Evolutionary conservation across 345 rosid species (phyloP).

Genomic region (Angophora floribunda): DNA sequence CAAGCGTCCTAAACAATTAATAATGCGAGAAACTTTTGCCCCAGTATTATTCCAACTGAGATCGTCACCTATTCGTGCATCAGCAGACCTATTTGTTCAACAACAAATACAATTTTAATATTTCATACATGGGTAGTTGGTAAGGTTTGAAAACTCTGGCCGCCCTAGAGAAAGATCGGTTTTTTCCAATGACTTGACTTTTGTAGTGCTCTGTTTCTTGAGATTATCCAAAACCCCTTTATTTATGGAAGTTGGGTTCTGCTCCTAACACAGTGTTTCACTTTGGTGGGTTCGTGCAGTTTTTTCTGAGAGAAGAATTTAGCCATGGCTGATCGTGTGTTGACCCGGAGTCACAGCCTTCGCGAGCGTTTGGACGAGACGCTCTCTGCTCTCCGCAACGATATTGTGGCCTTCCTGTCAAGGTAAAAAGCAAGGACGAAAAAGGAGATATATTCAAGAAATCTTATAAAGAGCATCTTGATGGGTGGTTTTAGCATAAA

Average conservation of each 20-base stretch:
- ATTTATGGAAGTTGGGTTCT: neutral
- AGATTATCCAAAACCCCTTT: neutral
- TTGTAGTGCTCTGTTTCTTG: constrained; percentile 1
- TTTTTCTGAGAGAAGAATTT: neutral
- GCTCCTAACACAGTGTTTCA: neutral
- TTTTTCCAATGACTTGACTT: neutral
- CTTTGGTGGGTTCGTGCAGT: neutral
- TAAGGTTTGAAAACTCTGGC: constrained; percentile 9
- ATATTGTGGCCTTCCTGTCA: constrained; percentile 59
- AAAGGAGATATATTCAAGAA: neutral
- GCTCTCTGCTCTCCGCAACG: constrained; percentile 54
- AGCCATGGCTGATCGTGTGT: constrained; percentile 39
- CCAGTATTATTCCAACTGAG: neutral
- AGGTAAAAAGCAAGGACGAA: constrained; percentile 22
- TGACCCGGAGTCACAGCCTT: constrained; percentile 62
- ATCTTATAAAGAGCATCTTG: neutral
- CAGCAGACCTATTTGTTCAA: neutral
- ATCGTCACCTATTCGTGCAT: neutral
- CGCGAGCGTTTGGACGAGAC: constrained; percentile 75
- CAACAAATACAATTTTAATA: neutral
- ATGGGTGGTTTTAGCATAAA: neutral
- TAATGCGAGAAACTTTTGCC: neutral
- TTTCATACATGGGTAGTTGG: neutral
- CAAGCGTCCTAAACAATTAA: neutral
- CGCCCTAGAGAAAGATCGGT: constrained; percentile 5